Base-by-base conservation (phyloP, 208 protist genomes). In the Novymonas esmeraldas region DNA sequence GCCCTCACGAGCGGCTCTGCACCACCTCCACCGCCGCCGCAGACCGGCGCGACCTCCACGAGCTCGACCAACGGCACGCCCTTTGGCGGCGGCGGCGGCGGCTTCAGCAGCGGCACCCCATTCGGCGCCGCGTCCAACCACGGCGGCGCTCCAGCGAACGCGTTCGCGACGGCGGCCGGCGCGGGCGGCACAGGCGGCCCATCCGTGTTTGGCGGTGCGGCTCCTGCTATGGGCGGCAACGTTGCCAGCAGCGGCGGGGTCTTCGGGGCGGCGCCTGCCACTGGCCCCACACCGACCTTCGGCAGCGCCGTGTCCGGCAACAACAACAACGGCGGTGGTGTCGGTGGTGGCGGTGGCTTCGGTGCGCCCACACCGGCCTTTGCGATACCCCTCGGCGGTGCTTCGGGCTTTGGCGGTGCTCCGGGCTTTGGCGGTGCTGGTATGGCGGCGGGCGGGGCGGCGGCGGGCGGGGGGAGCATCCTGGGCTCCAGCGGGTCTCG, bases 361-460 rank as follows among this genome's bases (percentile, higher is more conserved):
- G 62, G 62, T 33, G 71, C 46, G 26, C 52, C 58, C 3, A 34
- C 48, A 14, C 58, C 64, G 6, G 64, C 58, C 14, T 76, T 76
- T 44, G 70, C 70, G 45, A 49, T 62, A 36, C 60, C 60, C 26
- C 2, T 68, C 41, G 41, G 48, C 44, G 5, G 28, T 0, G 36
- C 34, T 1, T 36, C 51, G 0, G 52, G 16, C 22, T 67, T 67
- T 38, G 55, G 61, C 18, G 58, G 29, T 34, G n/a, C 54, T 0
- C 22, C 52, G n/a, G n/a, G n/a, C n/a, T n/a, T n/a, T n/a, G n/a
- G n/a, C n/a, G n/a, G n/a, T n/a, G n/a, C n/a, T n/a, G n/a, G n/a
- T n/a, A n/a, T n/a, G n/a, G n/a, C n/a, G n/a, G n/a, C n/a, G n/a
- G n/a, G n/a, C n/a, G n/a, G n/a, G n/a, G n/a, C n/a, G n/a, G n/a